Conservation (phyloP, 306 rosid genomes). For the Trifolium repens region DNA sequence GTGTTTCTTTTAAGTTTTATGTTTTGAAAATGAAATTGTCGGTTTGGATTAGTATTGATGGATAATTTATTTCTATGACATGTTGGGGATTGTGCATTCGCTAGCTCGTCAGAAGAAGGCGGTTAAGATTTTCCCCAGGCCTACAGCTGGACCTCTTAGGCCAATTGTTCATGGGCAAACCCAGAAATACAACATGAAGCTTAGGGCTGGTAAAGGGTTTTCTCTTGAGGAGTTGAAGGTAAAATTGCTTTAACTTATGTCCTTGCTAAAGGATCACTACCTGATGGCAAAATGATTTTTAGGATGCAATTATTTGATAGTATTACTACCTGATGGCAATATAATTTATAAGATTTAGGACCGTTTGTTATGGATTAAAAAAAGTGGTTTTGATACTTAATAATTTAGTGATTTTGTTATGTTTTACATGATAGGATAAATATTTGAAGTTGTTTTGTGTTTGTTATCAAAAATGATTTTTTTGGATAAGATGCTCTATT, state of each 20-base stretch:
- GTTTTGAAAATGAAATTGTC: too few relatives aligned
- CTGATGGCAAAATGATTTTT: too few relatives aligned
- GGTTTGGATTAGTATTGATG: background rate
- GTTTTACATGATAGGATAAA: too few relatives aligned
- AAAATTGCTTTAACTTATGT: background rate
- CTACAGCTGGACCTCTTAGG: conserved; percentile 66
- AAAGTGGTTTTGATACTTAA: too few relatives aligned
- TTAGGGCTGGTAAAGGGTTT: conserved; percentile 67
- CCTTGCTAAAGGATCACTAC: background rate
- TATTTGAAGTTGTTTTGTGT: too few relatives aligned
- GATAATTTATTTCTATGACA: background rate
- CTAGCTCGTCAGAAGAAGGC: conserved; percentile 76
- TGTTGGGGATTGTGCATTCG: background rate
- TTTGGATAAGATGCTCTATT: too few relatives aligned
- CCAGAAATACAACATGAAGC: conserved; percentile 70
- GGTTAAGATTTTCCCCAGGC: conserved; percentile 69
- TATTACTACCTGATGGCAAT: too few relatives aligned
- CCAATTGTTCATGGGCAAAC: conserved; percentile 48
- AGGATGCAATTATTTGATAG: background rate
- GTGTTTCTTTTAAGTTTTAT: too few relatives aligned
- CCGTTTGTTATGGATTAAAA: too few relatives aligned
- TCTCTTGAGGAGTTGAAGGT: conserved; percentile 73
- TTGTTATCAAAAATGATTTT: too few relatives aligned
- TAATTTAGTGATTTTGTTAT: too few relatives aligned
- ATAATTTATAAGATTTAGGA: too few relatives aligned